These are phyloP conservation scores for Atkinsonella texensis DNA, from an alignment of 2,329 filamentous ascomycete genomes.

Conservation along the genomic window DNA sequence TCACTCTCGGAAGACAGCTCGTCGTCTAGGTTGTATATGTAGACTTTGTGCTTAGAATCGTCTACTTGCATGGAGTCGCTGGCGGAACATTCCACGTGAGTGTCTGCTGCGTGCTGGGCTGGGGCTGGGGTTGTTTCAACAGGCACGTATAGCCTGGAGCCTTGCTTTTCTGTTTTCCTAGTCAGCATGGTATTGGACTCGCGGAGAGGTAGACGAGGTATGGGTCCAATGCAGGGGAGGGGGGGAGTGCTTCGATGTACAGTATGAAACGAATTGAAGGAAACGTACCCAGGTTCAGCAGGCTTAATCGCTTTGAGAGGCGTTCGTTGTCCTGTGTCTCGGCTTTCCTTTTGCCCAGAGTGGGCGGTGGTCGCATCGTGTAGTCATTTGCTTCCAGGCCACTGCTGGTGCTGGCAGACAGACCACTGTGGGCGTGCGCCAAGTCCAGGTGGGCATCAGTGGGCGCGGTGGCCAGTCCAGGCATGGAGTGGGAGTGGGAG, in stretches of 20 bases:
- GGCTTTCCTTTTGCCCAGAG: conserved; percentile 44
- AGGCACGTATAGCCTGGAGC: conserved; percentile 53
- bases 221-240: too few relatives aligned
- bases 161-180: conserved; percentile 41
- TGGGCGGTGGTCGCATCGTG: conserved; percentile 8
- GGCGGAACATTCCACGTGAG: conserved; percentile 9
- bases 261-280: background rate
- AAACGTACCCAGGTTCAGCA: conserved; percentile 63
- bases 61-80: conserved; percentile 72
- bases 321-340: conserved; percentile 54
- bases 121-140: conserved; percentile 35
- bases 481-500: background rate
- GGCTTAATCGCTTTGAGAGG: conserved; percentile 71
- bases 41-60: conserved; percentile 75
- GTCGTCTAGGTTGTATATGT: conserved; percentile 81
- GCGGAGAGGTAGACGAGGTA: background rate
- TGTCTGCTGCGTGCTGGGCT: conserved; percentile 1
- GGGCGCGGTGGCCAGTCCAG: background rate
- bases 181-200: background rate
- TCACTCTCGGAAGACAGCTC: conserved; percentile 53
- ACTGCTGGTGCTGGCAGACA: background rate
- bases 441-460: background rate
- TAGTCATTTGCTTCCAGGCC: background rate
- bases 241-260: too few relatives aligned
- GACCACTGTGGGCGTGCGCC: background rate